Percentiles rank a stretch among this genome's conserved stretches.
phyloP scores from a whole-genome alignment of 2,329 filamentous ascomycete species.

The Diaporthe sp. region DNA sequence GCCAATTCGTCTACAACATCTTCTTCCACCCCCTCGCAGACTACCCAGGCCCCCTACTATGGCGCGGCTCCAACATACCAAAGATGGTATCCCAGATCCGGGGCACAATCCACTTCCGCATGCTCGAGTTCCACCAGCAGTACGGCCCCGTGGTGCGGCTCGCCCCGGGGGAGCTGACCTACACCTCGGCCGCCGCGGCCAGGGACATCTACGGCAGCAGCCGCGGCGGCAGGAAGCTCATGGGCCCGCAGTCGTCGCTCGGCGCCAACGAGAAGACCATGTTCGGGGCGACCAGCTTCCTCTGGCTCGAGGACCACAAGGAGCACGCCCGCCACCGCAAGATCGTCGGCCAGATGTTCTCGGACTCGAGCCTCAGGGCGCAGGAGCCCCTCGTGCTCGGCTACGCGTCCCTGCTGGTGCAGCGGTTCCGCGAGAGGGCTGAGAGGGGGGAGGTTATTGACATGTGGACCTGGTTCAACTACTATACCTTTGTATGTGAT shows the following conservation, averaged over 20 bases:
- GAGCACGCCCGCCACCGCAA: slow-evolving; percentile 43
- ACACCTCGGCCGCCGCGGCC: slow-evolving; percentile 32
- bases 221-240: slow-evolving; percentile 29
- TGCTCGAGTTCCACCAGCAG: slow-evolving; percentile 37
- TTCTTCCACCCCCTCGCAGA: slow-evolving; percentile 38
- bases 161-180: slow-evolving; percentile 38
- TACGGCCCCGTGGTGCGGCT: slow-evolving; percentile 40
- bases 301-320: slow-evolving; percentile 37
- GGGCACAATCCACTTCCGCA: slow-evolving; percentile 36
- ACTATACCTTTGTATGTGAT: slow-evolving; percentile 41
- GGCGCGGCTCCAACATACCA: slow-evolving; percentile 38
- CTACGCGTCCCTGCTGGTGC: slow-evolving; percentile 41
- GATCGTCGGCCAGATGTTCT: slow-evolving; percentile 45
- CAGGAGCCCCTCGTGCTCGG: slow-evolving; percentile 44
- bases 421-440: slow-evolving; percentile 40
- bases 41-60: slow-evolving; percentile 36
- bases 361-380: slow-evolving; percentile 44
- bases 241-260: slow-evolving; percentile 39
- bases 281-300: slow-evolving; percentile 40
- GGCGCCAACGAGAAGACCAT: slow-evolving; percentile 38
- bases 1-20: slow-evolving; percentile 38
- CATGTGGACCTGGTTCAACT: slow-evolving; percentile 45
- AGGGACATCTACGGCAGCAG: slow-evolving; percentile 39
- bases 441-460: slow-evolving; percentile 40
- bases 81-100: slow-evolving; percentile 37